Conservation (phyloP, 2,329 filamentous ascomycete species). For the Cercospora sojina region DNA sequence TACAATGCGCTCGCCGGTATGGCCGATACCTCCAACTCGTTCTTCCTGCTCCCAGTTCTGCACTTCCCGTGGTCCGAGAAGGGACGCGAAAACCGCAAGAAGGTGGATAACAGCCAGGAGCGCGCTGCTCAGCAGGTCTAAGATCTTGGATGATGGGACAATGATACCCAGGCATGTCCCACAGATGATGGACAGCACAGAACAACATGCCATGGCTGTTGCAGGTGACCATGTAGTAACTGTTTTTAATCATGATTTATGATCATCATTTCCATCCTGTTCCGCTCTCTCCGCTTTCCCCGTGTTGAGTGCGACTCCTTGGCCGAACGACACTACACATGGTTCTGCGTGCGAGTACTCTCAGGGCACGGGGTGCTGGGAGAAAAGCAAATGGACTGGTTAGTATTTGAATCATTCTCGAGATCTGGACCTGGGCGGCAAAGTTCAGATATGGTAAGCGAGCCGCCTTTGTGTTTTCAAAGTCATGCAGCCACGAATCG, state of each 20-base stretch:
- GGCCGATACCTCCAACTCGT: constrained; percentile 62
- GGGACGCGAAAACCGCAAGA: constrained; percentile 59
- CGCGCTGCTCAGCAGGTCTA: constrained; percentile 34
- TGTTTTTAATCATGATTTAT: background rate
- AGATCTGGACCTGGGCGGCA: background rate
- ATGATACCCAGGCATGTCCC: constrained; percentile 8
- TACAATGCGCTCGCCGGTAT: constrained; percentile 57
- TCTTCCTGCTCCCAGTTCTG: constrained; percentile 88
- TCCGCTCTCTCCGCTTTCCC: background rate
- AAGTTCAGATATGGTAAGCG: background rate
- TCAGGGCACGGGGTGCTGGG: background rate
- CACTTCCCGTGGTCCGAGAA: constrained; percentile 94
- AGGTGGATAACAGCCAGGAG: constrained; percentile 46
- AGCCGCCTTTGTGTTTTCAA: background rate
- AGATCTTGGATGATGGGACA: background rate
- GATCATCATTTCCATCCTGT: background rate
- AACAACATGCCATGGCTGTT: background rate
- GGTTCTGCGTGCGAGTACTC: background rate
- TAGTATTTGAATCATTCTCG: background rate
- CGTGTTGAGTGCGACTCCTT: background rate
- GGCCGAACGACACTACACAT: background rate
- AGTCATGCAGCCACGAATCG: background rate
- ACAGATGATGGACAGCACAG: background rate
- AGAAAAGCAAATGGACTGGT: background rate
- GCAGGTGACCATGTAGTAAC: background rate